Evolutionary conservation across 2,329 filamentous ascomycete genomes (phyloP).

Genomic region (Fusarium armeniacum): DNA sequence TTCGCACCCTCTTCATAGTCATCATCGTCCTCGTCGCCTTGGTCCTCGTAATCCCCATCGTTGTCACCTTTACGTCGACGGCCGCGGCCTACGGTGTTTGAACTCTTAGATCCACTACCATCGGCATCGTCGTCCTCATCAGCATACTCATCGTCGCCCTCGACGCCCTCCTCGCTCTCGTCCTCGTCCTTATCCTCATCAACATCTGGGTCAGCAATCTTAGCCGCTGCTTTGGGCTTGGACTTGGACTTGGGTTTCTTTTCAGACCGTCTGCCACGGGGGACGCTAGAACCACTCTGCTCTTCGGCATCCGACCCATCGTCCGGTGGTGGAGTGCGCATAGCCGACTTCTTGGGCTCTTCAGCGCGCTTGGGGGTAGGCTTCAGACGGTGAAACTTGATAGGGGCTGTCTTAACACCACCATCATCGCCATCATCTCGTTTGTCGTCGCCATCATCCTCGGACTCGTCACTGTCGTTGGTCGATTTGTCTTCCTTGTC

Average conservation of each 20-base stretch:
- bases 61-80: not conserved
- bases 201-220: not conserved
- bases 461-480: not conserved
- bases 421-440: not conserved
- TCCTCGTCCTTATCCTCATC: not conserved
- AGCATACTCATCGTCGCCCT: not conserved
- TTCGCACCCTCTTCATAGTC: not conserved
- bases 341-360: not conserved
- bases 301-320: constrained; percentile 2
- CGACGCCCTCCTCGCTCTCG: not conserved
- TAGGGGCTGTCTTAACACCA: not conserved
- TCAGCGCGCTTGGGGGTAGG: not conserved
- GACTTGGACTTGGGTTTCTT: not conserved
- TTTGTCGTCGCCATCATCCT: not conserved
- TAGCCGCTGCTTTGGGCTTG: too few species aligned
- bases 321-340: not conserved
- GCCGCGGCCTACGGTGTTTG: constrained; percentile 1
- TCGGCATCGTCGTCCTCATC: not conserved
- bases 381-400: not conserved
- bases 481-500: too few species aligned
- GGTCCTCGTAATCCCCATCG: constrained; percentile 27
- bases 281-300: constrained; percentile 16
- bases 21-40: constrained; percentile 2
- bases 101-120: constrained; percentile 21
- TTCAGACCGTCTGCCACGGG: not conserved